A percentile compares a stretch with the other conserved stretches of the same genome.
Evolutionary conservation across 768 basidiomycete genomes (phyloP).

Genomic region (Boletus speciosus): DNA sequence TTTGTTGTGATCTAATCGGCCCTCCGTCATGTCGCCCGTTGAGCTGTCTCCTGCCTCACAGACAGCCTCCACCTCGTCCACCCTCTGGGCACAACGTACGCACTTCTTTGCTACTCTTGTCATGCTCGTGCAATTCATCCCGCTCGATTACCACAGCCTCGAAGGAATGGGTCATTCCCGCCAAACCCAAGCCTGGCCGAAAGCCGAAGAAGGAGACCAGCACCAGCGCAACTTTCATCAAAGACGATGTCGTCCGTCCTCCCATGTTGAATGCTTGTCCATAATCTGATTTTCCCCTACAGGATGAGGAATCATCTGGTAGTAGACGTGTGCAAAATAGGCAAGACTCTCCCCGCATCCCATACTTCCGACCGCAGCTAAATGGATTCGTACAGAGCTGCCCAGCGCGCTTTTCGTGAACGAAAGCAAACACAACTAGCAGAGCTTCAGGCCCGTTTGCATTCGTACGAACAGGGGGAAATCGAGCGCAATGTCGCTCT

Average conservation of each 20-base stretch:
- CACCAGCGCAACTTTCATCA: conserved; percentile 23
- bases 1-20: conserved; percentile 21
- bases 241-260: conserved; percentile 50
- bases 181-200: conserved; percentile 82
- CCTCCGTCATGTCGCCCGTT: conserved; percentile 25
- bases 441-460: conserved; percentile 81
- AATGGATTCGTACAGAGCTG: conserved; percentile 51
- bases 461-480: conserved; percentile 87
- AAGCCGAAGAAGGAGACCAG: conserved; percentile 75
- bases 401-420: conserved; percentile 87
- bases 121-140: not conserved
- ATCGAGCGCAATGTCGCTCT: conserved; percentile 83
- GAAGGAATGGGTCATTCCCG: conserved; percentile 87
- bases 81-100: conserved; percentile 75
- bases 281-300: conserved; percentile 4
- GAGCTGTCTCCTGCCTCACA: conserved; percentile 29
- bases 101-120: not conserved
- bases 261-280: conserved; percentile 1
- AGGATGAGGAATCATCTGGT: conserved; percentile 52
- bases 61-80: conserved; percentile 44
- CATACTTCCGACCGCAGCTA: conserved; percentile 1
- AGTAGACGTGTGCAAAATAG: conserved; percentile 72
- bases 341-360: conserved; percentile 31
- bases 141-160: conserved; percentile 49
- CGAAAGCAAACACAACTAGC: conserved; percentile 86